Evolutionary conservation across 73 alveolate genomes (phyloP).

Genomic region (Stentor roeselii): DNA sequence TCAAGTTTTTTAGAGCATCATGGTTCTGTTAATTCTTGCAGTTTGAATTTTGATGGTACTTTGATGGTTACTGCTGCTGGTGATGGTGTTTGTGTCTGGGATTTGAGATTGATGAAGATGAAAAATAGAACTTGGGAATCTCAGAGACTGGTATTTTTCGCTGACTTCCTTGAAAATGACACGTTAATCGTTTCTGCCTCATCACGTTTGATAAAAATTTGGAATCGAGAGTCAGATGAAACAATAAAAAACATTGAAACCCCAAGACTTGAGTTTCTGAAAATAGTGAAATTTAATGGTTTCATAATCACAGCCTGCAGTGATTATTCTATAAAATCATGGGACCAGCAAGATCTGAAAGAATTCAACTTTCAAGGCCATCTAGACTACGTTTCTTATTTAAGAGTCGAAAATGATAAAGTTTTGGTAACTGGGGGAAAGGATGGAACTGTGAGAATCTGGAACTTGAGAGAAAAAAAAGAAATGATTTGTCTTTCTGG

Average conservation of each 20-base stretch:
- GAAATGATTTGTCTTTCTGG: too few relatives aligned
- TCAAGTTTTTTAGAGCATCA: neutral
- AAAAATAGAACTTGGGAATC: neutral
- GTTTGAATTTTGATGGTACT: neutral
- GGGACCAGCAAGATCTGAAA: neutral
- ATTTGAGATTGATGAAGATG: neutral
- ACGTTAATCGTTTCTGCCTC: neutral
- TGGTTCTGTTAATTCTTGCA: neutral
- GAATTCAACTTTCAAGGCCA: neutral
- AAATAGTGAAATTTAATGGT: neutral
- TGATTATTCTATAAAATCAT: neutral
- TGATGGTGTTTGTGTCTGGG: neutral
- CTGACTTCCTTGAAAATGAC: neutral
- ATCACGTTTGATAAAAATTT: neutral
- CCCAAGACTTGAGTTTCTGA: neutral
- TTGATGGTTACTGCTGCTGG: neutral
- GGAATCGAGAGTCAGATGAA: neutral
- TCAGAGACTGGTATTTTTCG: neutral
- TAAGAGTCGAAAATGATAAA: too few relatives aligned
- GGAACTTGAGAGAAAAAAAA: too few relatives aligned
- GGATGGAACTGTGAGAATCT: too few relatives aligned
- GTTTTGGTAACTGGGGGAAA: too few relatives aligned
- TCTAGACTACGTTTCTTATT: too few relatives aligned
- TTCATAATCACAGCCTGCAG: neutral
- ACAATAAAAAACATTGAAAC: neutral